Evolutionary conservation across 208 protist species (phyloP), one percentile per base, ranked within the genome.

Genomic region (Spongospora subterranea): DNA sequence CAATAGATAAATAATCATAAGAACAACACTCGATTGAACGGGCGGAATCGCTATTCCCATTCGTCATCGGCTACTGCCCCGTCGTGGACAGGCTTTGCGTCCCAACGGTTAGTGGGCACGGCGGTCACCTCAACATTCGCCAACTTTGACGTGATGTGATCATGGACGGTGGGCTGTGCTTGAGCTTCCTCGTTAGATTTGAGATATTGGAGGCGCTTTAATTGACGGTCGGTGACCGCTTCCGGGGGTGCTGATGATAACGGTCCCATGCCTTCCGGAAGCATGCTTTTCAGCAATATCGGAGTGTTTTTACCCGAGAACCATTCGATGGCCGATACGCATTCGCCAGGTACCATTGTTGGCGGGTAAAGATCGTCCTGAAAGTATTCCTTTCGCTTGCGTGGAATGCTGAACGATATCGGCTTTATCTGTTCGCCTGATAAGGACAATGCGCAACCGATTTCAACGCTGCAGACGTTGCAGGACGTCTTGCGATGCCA

Each of bases 371-470:
- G n/a, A 43, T 82, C 71, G n/a, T 82, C 71, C n/a, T 82, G 71
- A n/a, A 82, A 82, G n/a, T 45, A 82, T 43, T 82, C 71, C 71
- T 82, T 82, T 35, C 71, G 6, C n/a, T 82, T 82, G 6, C 71
- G n/a, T 20, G 71, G 71, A 43, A 82, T 35, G 17, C 17, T 82
- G 13, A 82, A 45, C 71, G 71, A 82, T 6, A 82, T 6, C 13
- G 40, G 71, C 71, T 82, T 82, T 6, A 82, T 43, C 13, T 82
- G 71, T 6, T 82, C 71, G 17, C 17, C 71, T 13, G n/a, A 39
- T 6, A 82, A n/a, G n/a, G 17, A 43, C 17, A 82, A n/a, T 6
- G 71, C 71, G 35, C 71, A 20, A 20, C 71, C 71, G 71, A 82
- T 43, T 82, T 82, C 71, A n/a, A 82, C 71, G n/a, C n/a, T 43